Conservation (phyloP, 768 basidiomycete genomes). For the Russula virescens region DNA sequence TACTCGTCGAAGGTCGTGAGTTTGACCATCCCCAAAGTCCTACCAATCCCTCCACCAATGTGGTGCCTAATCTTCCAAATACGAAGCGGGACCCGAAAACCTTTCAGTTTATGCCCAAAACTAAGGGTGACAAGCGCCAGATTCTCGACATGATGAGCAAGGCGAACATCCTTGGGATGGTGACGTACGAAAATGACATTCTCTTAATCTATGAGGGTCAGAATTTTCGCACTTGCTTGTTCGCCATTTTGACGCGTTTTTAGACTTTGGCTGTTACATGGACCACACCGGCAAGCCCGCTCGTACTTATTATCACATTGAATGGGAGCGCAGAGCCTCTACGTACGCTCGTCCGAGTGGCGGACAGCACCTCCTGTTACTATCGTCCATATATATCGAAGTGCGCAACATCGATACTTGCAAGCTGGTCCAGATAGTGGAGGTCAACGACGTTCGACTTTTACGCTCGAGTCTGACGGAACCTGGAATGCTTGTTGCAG, state of each 20-base stretch:
- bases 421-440: background rate
- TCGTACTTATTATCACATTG: background rate
- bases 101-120: background rate
- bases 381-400: background rate
- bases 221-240: background rate
- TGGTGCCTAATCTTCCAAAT: background rate
- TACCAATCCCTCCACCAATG: background rate
- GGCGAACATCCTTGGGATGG: background rate
- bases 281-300: background rate
- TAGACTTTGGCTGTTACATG: constrained; percentile 3
- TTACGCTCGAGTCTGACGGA: background rate
- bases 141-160: background rate
- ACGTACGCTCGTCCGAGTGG: background rate
- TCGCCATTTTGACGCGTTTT: background rate
- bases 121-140: background rate
- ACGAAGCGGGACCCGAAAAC: background rate
- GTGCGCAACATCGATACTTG: background rate
- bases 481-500: background rate
- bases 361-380: constrained; percentile 1
- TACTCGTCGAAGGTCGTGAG: background rate
- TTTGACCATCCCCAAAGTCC: background rate
- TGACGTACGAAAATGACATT: background rate
- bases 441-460: background rate
- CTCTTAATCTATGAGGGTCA: background rate
- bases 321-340: constrained; percentile 1